Evolutionary conservation across 176 grass and related monocot species (phyloP).

Genomic region (Aegilops bicornis): DNA sequence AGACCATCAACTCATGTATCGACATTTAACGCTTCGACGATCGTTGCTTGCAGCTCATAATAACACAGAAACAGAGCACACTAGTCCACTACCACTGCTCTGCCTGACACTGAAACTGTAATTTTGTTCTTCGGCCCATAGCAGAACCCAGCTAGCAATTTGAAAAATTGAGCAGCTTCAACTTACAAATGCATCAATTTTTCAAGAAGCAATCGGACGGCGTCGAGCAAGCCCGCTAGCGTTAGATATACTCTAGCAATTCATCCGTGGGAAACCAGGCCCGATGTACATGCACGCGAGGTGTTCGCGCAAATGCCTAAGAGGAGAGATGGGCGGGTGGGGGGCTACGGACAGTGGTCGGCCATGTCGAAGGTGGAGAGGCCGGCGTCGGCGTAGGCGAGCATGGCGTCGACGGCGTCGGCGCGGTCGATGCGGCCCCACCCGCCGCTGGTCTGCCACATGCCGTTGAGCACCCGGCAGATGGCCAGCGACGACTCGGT

Average conservation of each 20-base stretch:
- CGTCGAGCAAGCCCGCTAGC: background rate
- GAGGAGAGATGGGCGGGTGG: background rate
- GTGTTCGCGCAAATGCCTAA: constrained; percentile 16
- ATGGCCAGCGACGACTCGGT: constrained; percentile 53
- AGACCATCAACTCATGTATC: no score
- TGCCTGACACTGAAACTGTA: no score
- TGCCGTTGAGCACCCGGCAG: constrained; percentile 94
- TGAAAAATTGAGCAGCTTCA: no score
- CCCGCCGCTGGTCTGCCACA: constrained; percentile 91
- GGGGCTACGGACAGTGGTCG: constrained; percentile 46
- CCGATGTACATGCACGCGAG: background rate
- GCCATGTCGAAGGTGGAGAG: constrained; percentile 99
- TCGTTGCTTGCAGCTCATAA: background rate
- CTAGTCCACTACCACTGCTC: no score
- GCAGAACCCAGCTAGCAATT: no score
- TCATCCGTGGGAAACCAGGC: background rate
- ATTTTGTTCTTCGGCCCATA: no score
- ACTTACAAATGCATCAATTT: no score
- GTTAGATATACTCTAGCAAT: background rate
- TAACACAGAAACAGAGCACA: background rate
- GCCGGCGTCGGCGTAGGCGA: constrained; percentile 65
- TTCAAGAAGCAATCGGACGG: background rate
- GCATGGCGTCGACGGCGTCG: constrained; percentile 81
- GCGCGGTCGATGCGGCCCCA: constrained; percentile 93
- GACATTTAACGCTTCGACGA: background rate